Conservation (phyloP, 768 basidiomycete species). For the Boletus rubescentipes region DNA sequence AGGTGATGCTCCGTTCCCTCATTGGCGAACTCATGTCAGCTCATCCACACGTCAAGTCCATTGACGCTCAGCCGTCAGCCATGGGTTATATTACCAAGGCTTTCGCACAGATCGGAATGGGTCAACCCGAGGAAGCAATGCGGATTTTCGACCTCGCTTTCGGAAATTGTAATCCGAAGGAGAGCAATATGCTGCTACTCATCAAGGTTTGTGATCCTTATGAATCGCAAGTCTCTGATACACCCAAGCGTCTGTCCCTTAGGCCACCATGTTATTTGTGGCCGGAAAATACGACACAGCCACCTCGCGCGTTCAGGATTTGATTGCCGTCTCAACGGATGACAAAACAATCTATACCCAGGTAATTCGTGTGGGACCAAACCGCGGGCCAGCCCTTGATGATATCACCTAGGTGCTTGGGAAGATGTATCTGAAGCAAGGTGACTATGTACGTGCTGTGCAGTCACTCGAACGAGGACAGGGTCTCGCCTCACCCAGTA, state of each 20-base stretch:
- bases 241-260: background rate
- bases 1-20: too few relatives aligned
- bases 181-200: too few relatives aligned
- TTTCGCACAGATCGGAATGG: too few relatives aligned
- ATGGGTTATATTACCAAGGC: too few relatives aligned
- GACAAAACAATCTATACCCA: background rate
- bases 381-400: background rate
- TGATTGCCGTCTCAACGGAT: background rate
- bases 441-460: background rate
- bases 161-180: too few relatives aligned
- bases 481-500: too few relatives aligned
- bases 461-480: background rate
- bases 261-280: background rate
- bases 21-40: too few relatives aligned
- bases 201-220: too few relatives aligned
- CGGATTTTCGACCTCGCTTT: too few relatives aligned
- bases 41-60: too few relatives aligned
- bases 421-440: background rate
- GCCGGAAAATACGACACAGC: background rate
- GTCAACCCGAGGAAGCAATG: too few relatives aligned
- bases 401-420: slow-evolving; percentile 1
- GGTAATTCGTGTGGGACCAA: background rate
- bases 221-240: background rate
- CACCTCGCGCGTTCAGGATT: background rate
- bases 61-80: too few relatives aligned